Evolutionary conservation across 495 filamentous ascomycete species (phyloP).

Genomic region (Cercophora samala): DNA sequence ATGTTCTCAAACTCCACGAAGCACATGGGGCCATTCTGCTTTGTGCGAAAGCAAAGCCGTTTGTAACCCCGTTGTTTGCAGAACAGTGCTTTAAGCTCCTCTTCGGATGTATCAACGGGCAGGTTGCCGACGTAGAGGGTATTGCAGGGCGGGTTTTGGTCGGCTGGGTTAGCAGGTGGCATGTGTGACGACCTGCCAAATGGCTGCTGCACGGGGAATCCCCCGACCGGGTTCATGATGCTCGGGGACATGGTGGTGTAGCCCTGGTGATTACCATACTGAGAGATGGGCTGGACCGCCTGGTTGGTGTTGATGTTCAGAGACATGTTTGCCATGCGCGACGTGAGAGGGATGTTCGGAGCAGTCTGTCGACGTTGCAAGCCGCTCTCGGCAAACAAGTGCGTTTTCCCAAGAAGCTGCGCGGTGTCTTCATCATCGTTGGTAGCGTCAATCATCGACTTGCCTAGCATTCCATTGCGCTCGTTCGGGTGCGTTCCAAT

Average conservation of each 20-base stretch:
- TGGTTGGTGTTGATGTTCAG: slow-evolving; percentile 68
- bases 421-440: slow-evolving; percentile 79
- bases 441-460: slow-evolving; percentile 74
- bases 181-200: slow-evolving; percentile 64
- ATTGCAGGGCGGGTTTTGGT: slow-evolving; percentile 97
- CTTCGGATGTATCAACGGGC: slow-evolving; percentile 89
- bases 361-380: slow-evolving; percentile 67
- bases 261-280: slow-evolving; percentile 44
- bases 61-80: slow-evolving; percentile 95
- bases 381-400: slow-evolving; percentile 79
- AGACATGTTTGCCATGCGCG: slow-evolving; percentile 67
- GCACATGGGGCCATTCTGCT: slow-evolving; percentile 98
- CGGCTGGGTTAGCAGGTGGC: slow-evolving; percentile 89
- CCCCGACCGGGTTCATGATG: slow-evolving; percentile 42
- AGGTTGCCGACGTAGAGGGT: slow-evolving; percentile 97
- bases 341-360: slow-evolving; percentile 62
- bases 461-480: slow-evolving; percentile 68
- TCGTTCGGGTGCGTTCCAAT: slow-evolving; percentile 72
- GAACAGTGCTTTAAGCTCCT: slow-evolving; percentile 93
- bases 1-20: slow-evolving; percentile 99
- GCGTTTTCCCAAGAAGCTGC: slow-evolving; percentile 73
- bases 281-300: slow-evolving; percentile 50
- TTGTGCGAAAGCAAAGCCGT: slow-evolving; percentile 93
- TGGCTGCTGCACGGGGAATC: slow-evolving; percentile 55
- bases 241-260: slow-evolving; percentile 58